A percentile compares a stretch with the other conserved stretches of the same genome.
Evolutionary conservation across 495 filamentous ascomycete genomes (phyloP).

Genomic region (Pseudomonodictys pantanalensis): DNA sequence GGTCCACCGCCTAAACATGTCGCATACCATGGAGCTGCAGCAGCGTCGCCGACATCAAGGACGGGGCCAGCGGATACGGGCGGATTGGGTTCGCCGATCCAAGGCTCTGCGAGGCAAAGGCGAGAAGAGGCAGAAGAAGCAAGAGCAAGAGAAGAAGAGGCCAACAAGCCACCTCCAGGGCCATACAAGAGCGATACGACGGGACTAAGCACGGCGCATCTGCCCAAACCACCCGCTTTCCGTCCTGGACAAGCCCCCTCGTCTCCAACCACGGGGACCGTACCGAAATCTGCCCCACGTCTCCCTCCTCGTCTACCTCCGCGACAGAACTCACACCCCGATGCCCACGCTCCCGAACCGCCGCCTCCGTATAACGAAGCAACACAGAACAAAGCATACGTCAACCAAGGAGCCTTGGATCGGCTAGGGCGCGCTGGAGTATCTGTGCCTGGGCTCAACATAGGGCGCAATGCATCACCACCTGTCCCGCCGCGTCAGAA

Average conservation of each 20-base stretch:
- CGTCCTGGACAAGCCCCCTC: constrained; percentile 51
- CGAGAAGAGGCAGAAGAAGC: constrained; percentile 12
- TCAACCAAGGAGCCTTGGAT: constrained; percentile 67
- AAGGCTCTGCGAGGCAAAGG: constrained; percentile 42
- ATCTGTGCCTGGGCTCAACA: constrained; percentile 77
- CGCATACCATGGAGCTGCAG: constrained; percentile 53
- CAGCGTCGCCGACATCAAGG: constrained; percentile 42
- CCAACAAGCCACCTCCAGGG: constrained; percentile 52
- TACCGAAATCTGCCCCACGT: constrained; percentile 48
- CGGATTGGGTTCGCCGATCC: constrained; percentile 51
- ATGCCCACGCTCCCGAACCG: constrained; percentile 47
- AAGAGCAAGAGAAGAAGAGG: constrained; percentile 37
- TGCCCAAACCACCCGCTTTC: constrained; percentile 67
- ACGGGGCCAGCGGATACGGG: constrained; percentile 49
- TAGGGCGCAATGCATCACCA: constrained; percentile 48
- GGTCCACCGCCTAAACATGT: constrained; percentile 77
- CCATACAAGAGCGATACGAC: constrained; percentile 71
- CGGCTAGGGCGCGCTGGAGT: constrained; percentile 75
- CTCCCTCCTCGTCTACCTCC: constrained; percentile 76
- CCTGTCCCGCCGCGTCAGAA: constrained; percentile 30
- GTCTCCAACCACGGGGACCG: constrained; percentile 33
- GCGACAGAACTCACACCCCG: constrained; percentile 54
- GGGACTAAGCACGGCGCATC: constrained; percentile 62
- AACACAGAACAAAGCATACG: constrained; percentile 40
- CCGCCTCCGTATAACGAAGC: constrained; percentile 54